Base-by-base conservation (phyloP, 768 basidiomycete genomes). In the Pleurotus tuber-regium region DNA sequence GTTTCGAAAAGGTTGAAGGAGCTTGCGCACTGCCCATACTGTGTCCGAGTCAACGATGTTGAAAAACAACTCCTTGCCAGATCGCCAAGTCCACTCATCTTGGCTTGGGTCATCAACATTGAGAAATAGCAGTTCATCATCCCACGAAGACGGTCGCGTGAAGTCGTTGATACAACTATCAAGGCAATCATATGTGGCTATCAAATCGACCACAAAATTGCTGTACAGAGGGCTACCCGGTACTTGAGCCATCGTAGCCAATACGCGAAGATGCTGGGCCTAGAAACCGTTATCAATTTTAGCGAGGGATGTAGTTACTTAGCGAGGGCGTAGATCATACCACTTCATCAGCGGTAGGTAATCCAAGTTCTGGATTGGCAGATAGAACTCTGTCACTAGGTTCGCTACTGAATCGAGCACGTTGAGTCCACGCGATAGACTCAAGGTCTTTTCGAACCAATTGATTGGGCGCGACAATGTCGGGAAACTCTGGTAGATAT, bases 351-450 rank as follows among this genome's bases (percentile, higher is more conserved):
- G 64, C 56, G 18, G 63, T 63, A 1, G 79, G 78, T 11, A 57
- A 40, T 2, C 79, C 77, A 5, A 81, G 61, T 3, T 41, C 53
- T 6, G 66, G 61, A 60, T 76, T 63, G 2, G 66, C 71, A 3
- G 67, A 51, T 9, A 68, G 50, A 6, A 78, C 43, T 29, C 65
- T 57, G 30, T 59, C 61, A 16, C 61, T 44, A 4, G 74, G 74
- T 18, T 62, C 56, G 3, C 51, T 31, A 16, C 25, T 24, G 26
- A 72, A 70, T 12, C 62, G 49, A 2, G 66, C 76, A n/a, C 76
- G 61, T 48, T 81, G 78, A 3, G 75, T 76, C 79, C 79, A 81
- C 5, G 72, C 72, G 9, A 81, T 63, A 0, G 70, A 50, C 56
- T 73, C 70, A 43, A 64, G 70, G 29, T 72, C 63, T 14, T 61